Base-by-base conservation (phyloP, 306 rosid genomes). In the Rosa rugosa region DNA sequence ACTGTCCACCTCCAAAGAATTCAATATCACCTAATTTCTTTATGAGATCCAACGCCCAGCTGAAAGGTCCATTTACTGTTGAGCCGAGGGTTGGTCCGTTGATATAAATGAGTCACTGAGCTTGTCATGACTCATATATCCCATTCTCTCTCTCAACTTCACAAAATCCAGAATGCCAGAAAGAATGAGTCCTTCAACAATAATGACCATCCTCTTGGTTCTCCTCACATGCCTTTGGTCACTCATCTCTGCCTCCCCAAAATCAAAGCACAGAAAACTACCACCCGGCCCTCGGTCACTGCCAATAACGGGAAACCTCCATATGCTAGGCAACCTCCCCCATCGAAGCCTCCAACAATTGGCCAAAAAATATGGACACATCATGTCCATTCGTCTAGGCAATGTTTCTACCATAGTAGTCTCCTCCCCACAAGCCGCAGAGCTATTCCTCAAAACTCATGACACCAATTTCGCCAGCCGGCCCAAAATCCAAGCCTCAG, bases 341-440 rank as follows among this genome's bases (percentile, higher is more conserved):
- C 74, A 77, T 7, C 75, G 57, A 5, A 69, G 45, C 51, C 90
- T 86, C 79, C 84, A 83, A 45, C 20, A 83, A 72, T 50, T 84
- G 25, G 86, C 92, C 54, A 71, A 14, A 63, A 75, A 46, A 72
- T 66, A 89, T 75, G 92, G 92, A 3, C 82, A 88, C 57, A 74
- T 86, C 27, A 86, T 89, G 92, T 80, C 73, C 60, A 50, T 84
- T 8, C 66, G 87, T 18, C 63, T 89, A 5, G 90, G 87, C 56
- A 75, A 62, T n/a, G 82, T 79, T 3, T 80, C 83, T 36, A 5
- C 86, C 57, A 68, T 89, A 12, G 84, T 75, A 5, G 45, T 62
- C 79, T 62, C 60, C 40, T 75, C 71, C 46, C 46, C 71, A 22
- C 27, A 75, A 45, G 60, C 79, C 11, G 78, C 56, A 0, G 78